phyloP scores from a whole-genome alignment of 805 yeast genomes.

The Debaryomyces prosopidis region DNA sequence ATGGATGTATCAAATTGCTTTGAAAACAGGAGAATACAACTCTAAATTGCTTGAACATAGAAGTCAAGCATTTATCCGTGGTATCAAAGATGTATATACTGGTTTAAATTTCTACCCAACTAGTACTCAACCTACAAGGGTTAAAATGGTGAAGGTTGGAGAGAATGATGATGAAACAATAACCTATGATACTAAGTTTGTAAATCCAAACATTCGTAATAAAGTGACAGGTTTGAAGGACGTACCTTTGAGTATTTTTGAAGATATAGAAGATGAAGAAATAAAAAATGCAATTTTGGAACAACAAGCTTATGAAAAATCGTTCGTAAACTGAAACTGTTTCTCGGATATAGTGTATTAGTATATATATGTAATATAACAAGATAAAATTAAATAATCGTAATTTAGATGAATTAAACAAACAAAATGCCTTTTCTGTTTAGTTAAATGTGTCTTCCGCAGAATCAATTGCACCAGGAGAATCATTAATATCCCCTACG shows the following conservation, averaged over 20 bases:
- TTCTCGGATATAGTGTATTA: background rate
- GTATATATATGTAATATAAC: constrained; percentile 1
- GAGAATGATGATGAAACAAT: constrained; percentile 33
- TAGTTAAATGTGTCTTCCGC: background rate
- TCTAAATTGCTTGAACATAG: constrained; percentile 57
- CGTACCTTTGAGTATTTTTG: constrained; percentile 60
- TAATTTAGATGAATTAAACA: background rate
- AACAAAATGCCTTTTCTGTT: background rate
- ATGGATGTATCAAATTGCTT: constrained; percentile 85
- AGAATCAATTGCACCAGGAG: constrained; percentile 8
- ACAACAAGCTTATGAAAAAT: constrained; percentile 56
- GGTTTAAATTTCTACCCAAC: constrained; percentile 76
- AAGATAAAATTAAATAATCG: background rate
- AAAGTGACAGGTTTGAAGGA: constrained; percentile 64
- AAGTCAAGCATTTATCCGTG: constrained; percentile 54
- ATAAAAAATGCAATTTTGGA: constrained; percentile 57
- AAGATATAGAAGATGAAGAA: constrained; percentile 53
- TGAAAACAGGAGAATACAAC: constrained; percentile 75
- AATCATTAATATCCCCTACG: constrained; percentile 6
- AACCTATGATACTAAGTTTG: constrained; percentile 45
- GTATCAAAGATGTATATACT: constrained; percentile 78
- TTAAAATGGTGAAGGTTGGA: constrained; percentile 27
- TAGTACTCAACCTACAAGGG: constrained; percentile 68
- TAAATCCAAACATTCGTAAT: constrained; percentile 46
- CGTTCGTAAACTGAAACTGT: constrained; percentile 5